Evolutionary conservation across 441 rosid genomes (phyloP).

Genomic region (Metrosideros polymorpha): DNA sequence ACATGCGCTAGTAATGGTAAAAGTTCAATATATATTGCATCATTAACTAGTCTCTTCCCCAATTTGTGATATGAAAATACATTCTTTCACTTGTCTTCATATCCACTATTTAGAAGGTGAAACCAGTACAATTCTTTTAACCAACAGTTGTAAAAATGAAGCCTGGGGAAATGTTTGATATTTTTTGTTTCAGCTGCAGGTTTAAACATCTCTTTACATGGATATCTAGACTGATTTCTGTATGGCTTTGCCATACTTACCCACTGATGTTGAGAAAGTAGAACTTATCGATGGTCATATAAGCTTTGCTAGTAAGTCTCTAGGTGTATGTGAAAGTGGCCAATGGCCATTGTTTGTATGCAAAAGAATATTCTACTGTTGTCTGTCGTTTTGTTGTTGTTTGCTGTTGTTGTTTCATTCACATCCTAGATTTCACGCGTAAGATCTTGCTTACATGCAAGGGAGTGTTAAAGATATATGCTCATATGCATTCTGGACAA

Average conservation of each 20-base stretch:
- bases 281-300: background rate
- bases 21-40: constrained; percentile 2
- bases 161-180: background rate
- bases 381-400: background rate
- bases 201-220: background rate
- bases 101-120: background rate
- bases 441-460: background rate
- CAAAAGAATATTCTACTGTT: background rate
- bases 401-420: background rate
- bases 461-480: background rate
- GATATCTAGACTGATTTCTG: background rate
- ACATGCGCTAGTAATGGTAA: constrained; percentile 69
- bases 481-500: background rate
- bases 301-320: background rate
- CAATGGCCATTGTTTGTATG: background rate
- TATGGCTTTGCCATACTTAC: background rate
- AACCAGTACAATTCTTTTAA: background rate
- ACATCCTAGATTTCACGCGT: background rate
- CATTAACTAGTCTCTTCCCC: background rate
- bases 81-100: background rate
- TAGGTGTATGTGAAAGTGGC: background rate
- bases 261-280: background rate
- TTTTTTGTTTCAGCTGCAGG: background rate
- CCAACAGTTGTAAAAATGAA: background rate
- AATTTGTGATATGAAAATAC: background rate